A percentile compares a stretch with the other conserved stretches of the same genome.
These are phyloP conservation scores for Penicillium malachiteum DNA, from an alignment of 495 filamentous ascomycete genomes.

Conservation along the genomic window DNA sequence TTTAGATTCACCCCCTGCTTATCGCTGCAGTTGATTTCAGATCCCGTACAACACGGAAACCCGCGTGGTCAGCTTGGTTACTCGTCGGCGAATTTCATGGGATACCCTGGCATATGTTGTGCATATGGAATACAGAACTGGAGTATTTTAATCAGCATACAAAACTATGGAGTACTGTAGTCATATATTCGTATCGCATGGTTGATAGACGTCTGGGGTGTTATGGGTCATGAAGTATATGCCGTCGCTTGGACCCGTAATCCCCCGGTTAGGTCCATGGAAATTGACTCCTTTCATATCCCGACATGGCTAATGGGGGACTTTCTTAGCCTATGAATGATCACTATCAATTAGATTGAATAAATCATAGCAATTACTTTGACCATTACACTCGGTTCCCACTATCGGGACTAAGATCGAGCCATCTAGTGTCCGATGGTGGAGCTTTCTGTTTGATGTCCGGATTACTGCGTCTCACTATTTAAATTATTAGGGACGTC, in stretches of 20 bases:
- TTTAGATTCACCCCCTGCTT: slow-evolving; percentile 12
- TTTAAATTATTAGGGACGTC: slow-evolving; percentile 25
- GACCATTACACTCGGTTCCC: slow-evolving; percentile 15
- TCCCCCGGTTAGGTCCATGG: slow-evolving; percentile 17
- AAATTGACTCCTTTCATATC: slow-evolving; percentile 7
- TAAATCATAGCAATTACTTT: slow-evolving; percentile 28
- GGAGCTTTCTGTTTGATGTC: slow-evolving; percentile 13
- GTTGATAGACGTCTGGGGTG: too few species aligned
- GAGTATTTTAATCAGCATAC: too few species aligned
- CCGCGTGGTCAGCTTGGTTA: background rate
- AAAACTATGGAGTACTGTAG: too few species aligned
- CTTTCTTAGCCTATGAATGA: slow-evolving; percentile 16
- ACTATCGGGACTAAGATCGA: slow-evolving; percentile 28
- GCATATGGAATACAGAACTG: background rate
- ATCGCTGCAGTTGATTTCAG: slow-evolving; percentile 1
- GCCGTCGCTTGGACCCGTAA: slow-evolving; percentile 16
- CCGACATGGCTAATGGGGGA: slow-evolving; percentile 13
- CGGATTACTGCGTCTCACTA: slow-evolving; percentile 11
- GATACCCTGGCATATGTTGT: background rate
- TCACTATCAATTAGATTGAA: slow-evolving; percentile 20
- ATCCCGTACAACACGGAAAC: too few species aligned
- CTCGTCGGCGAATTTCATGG: background rate
- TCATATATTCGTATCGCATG: too few species aligned
- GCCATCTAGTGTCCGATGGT: slow-evolving; percentile 24
- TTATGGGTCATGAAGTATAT: too few species aligned